Conservation (phyloP, 2,329 filamentous ascomycete species). For the Xylaria arbuscula region DNA sequence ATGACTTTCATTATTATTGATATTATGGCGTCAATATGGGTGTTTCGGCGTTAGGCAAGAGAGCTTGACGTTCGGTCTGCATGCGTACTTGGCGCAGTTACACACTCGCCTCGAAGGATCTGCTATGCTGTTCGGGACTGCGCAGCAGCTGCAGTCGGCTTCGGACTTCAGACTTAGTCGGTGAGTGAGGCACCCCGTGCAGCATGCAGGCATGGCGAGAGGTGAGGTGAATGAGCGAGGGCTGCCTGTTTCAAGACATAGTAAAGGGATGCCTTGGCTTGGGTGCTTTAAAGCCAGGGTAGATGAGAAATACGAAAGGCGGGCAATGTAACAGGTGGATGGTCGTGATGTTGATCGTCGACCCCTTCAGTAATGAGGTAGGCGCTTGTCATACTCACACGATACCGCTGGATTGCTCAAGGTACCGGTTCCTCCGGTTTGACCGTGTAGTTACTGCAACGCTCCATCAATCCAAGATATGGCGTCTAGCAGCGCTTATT, state of each 20-base stretch:
- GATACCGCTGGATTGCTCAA: constrained; percentile 6
- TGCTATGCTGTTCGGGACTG: constrained; percentile 23
- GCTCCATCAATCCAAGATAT: neutral
- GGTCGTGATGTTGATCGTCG: constrained; percentile 1
- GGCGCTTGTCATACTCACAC: constrained; percentile 25
- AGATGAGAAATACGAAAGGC: neutral
- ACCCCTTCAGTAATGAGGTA: constrained; percentile 7
- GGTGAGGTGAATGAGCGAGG: neutral
- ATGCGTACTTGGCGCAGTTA: constrained; percentile 1
- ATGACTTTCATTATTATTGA: neutral
- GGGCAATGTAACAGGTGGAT: neutral
- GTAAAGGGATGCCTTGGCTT: neutral
- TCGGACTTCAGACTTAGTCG: neutral
- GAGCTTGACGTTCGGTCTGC: constrained; percentile 4
- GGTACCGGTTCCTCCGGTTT: constrained; percentile 11
- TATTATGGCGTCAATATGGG: neutral
- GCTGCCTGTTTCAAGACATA: constrained; percentile 14
- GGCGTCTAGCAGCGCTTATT: constrained; percentile 6
- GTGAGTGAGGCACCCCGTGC: neutral
- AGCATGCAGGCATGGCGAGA: constrained; percentile 1
- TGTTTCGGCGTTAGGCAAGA: constrained; percentile 9
- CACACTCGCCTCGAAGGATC: neutral
- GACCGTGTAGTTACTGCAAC: constrained; percentile 6
- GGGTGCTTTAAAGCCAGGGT: neutral
- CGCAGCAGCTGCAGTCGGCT: constrained; percentile 7